phyloP scores from a whole-genome alignment of 305 asterid species.

The Fraxinus paxiana region DNA sequence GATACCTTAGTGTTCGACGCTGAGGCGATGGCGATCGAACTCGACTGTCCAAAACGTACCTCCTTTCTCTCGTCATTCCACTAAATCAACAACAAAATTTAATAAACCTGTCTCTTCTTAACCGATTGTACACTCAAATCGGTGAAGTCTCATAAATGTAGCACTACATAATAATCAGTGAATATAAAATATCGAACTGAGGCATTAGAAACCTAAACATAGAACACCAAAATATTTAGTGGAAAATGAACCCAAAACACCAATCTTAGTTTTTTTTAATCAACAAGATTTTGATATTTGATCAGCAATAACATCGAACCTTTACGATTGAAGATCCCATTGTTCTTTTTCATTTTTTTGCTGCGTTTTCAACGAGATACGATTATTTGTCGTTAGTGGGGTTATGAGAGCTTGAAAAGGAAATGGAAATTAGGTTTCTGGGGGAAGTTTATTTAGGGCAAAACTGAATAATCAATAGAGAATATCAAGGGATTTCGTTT shows the following conservation, averaged over 20 bases:
- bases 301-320: constrained; percentile 24
- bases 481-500: neutral
- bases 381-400: neutral
- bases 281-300: neutral
- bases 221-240: constrained; percentile 11
- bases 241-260: constrained; percentile 6
- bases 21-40: constrained; percentile 34
- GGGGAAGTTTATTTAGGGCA: neutral
- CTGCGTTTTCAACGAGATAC: constrained; percentile 20
- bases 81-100: constrained; percentile 17
- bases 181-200: neutral
- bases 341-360: neutral
- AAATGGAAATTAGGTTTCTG: neutral
- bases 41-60: constrained; percentile 28
- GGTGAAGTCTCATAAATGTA: neutral
- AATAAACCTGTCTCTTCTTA: neutral
- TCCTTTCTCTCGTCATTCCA: constrained; percentile 40
- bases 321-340: constrained; percentile 18
- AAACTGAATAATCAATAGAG: neutral
- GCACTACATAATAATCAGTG: constrained; percentile 6
- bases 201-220: constrained; percentile 3
- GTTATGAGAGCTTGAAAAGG: neutral
- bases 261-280: neutral
- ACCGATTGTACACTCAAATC: constrained; percentile 21
- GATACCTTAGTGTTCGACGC: constrained; percentile 26